Conservation (phyloP, 208 protist species). For the Vickermania spadyakhi region DNA sequence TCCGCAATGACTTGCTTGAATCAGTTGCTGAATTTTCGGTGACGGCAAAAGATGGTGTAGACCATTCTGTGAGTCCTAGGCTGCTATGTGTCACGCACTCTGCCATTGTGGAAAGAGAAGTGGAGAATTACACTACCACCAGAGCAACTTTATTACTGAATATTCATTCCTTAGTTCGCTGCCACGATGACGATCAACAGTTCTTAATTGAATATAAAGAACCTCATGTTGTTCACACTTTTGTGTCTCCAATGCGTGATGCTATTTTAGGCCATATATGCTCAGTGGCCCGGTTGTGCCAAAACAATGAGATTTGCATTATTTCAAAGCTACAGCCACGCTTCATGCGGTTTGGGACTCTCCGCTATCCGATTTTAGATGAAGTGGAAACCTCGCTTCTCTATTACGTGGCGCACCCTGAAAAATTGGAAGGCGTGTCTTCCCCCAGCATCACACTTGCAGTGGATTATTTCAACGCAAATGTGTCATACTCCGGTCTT, state of each 20-base stretch:
- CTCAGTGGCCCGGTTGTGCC: constrained; percentile 56
- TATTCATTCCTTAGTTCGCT: constrained; percentile 76
- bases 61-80: constrained; percentile 32
- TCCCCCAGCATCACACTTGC: constrained; percentile 17
- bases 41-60: neutral
- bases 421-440: neutral
- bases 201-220: constrained; percentile 80
- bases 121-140: constrained; percentile 69
- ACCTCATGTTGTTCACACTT: constrained; percentile 47
- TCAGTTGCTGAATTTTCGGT: constrained; percentile 75
- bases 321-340: constrained; percentile 32
- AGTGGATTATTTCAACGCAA: constrained; percentile 85
- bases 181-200: constrained; percentile 67
- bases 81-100: constrained; percentile 60
- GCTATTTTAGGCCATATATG: constrained; percentile 76
- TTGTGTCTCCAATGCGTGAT: constrained; percentile 80
- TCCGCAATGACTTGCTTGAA: constrained; percentile 47
- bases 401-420: constrained; percentile 34
- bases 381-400: constrained; percentile 85
- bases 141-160: constrained; percentile 50
- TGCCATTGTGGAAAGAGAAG: constrained; percentile 84
- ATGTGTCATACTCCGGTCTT: constrained; percentile 85
- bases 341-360: constrained; percentile 57
- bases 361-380: constrained; percentile 36
- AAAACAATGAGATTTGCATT: constrained; percentile 69